Conservation (phyloP, 805 yeast genomes). For the Pichia ethanolica region DNA sequence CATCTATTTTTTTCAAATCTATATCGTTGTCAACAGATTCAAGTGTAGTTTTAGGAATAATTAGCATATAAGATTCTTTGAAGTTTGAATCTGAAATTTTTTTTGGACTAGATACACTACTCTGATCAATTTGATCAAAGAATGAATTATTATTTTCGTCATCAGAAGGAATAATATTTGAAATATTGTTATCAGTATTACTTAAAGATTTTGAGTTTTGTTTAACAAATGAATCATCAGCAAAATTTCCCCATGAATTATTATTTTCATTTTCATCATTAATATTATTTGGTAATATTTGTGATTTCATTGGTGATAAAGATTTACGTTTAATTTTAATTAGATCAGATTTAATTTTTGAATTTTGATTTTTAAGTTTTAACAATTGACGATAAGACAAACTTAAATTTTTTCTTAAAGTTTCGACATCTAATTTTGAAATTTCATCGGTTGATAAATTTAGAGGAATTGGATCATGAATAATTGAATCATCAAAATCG, state of each 20-base stretch:
- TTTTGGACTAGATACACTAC: constrained; percentile 6
- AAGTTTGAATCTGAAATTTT: background rate
- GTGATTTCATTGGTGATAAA: background rate
- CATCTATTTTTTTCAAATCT: constrained; percentile 1
- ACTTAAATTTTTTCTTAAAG: constrained; percentile 53
- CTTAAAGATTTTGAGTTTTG: background rate
- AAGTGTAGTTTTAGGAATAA: constrained; percentile 8
- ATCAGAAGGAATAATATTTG: background rate
- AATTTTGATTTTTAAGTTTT: constrained; percentile 38
- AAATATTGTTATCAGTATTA: background rate
- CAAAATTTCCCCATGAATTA: constrained; percentile 12
- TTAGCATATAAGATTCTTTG: constrained; percentile 1
- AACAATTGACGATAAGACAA: constrained; percentile 59
- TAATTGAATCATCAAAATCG: constrained; percentile 30
- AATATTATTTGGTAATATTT: background rate
- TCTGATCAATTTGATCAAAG: constrained; percentile 1
- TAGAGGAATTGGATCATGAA: constrained; percentile 31
- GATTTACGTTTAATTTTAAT: constrained; percentile 4
- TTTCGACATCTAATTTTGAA: constrained; percentile 53
- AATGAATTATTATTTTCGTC: background rate
- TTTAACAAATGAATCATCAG: constrained; percentile 10
- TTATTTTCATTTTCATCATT: constrained; percentile 2
- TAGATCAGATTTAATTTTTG: constrained; percentile 1
- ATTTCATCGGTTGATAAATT: constrained; percentile 30
- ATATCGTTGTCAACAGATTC: background rate